Conservation (phyloP, 2,329 filamentous ascomycete species). For the Lecanoromycetidae sp. region DNA sequence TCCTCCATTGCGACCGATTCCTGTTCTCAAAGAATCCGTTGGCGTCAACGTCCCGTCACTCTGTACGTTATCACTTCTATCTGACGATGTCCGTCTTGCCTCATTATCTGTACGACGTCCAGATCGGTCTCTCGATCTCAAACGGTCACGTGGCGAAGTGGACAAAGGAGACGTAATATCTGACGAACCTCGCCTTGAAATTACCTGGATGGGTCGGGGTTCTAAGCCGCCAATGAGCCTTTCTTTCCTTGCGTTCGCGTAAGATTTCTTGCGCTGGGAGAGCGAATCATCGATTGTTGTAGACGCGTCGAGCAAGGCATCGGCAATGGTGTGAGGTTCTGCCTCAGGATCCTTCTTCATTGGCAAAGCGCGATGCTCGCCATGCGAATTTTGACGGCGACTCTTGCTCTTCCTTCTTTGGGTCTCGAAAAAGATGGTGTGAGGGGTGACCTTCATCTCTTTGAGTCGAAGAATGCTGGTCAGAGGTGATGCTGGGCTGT, state of each 20-base stretch:
- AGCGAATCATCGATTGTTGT: constrained; percentile 67
- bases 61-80: not conserved
- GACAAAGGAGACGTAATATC: constrained; percentile 4
- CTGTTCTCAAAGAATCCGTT: constrained; percentile 12
- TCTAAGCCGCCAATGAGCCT: constrained; percentile 16
- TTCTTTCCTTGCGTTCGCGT: constrained; percentile 30
- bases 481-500: constrained; percentile 33
- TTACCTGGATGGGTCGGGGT: not conserved
- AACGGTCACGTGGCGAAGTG: constrained; percentile 4
- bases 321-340: constrained; percentile 65
- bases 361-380: constrained; percentile 21
- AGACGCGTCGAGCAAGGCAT: constrained; percentile 83
- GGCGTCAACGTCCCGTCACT: constrained; percentile 17
- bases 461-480: constrained; percentile 64
- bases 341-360: constrained; percentile 31
- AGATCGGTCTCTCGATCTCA: not conserved
- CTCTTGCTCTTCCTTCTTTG: constrained; percentile 34
- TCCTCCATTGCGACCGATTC: constrained; percentile 22
- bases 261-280: constrained; percentile 32
- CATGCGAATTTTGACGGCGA: constrained; percentile 8
- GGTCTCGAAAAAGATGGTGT: constrained; percentile 89
- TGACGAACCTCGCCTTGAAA: not conserved
- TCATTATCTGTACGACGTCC: not conserved
- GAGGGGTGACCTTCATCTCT: constrained; percentile 63
- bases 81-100: not conserved